Conservation (phyloP, 257 asterid genomes). For the Anisodus tanguticus region DNA sequence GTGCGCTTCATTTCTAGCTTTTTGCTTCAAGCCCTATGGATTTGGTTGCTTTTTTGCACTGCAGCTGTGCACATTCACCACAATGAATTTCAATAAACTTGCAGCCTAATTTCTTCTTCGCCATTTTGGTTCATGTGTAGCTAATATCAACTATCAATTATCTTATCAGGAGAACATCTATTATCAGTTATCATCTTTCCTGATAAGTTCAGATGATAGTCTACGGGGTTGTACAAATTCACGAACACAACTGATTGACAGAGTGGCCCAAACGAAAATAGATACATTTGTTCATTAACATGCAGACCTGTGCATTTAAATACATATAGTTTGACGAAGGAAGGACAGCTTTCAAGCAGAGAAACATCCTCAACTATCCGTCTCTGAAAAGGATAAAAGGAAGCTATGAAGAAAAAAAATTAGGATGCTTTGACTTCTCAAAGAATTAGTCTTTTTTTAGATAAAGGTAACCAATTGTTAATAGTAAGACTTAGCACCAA, state of each 20-base stretch:
- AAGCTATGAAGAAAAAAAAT: not conserved
- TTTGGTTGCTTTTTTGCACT: not conserved
- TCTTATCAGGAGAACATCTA: conserved; percentile 16
- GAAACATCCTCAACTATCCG: not conserved
- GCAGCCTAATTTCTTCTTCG: conserved; percentile 24
- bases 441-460: not conserved
- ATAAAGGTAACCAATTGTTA: no score
- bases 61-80: not conserved
- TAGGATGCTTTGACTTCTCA: not conserved
- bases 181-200: no score
- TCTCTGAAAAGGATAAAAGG: not conserved
- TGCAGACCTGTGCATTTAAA: not conserved
- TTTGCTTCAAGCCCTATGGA: not conserved
- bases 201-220: no score
- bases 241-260: not conserved
- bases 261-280: conserved; percentile 7
- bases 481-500: no score
- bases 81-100: not conserved
- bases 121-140: not conserved
- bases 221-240: not conserved
- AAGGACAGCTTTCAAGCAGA: not conserved
- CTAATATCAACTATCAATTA: not conserved
- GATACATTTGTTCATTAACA: not conserved
- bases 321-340: not conserved
- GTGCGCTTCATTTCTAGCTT: not conserved